Percentiles rank a stretch among this genome's conserved stretches.
Evolutionary conservation across 768 basidiomycete genomes (phyloP).

Genomic region (Trametes meyenii): DNA sequence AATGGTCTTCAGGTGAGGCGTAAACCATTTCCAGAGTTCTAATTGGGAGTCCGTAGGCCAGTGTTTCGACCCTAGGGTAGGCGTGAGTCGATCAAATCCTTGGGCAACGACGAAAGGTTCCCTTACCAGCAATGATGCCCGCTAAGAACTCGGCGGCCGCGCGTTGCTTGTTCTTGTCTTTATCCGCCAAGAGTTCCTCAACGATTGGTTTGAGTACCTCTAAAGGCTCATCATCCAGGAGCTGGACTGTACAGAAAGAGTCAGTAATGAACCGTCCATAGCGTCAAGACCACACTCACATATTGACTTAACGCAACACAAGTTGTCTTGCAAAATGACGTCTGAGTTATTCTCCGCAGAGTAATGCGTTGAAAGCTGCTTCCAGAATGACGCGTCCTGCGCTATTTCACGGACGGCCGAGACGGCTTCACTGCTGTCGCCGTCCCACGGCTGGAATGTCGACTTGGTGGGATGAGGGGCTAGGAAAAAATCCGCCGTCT

Average conservation of each 20-base stretch:
- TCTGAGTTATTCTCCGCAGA: conserved; percentile 79
- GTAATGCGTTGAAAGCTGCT: conserved; percentile 66
- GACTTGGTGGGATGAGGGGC: conserved; percentile 51
- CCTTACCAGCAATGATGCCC: conserved; percentile 63
- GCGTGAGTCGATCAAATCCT: not conserved
- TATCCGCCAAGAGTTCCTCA: conserved; percentile 63
- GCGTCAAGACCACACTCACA: conserved; percentile 45
- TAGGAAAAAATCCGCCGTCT: conserved; percentile 47
- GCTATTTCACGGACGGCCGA: conserved; percentile 52
- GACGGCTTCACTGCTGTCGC: conserved; percentile 51
- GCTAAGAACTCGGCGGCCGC: conserved; percentile 86
- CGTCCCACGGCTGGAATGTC: conserved; percentile 64
- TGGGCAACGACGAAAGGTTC: not conserved
- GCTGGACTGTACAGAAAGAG: conserved; percentile 55
- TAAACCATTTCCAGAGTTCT: conserved; percentile 80
- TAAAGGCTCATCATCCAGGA: conserved; percentile 76
- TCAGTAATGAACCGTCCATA: not conserved
- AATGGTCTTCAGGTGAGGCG: conserved; percentile 63
- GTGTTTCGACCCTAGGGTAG: conserved; percentile 71
- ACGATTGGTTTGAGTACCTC: conserved; percentile 61
- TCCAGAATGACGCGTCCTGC: conserved; percentile 61
- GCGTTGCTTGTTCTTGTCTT: conserved; percentile 85
- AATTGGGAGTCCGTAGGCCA: conserved; percentile 78
- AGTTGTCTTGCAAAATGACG: conserved; percentile 65
- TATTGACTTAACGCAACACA: conserved; percentile 74